Conservation (phyloP, 768 basidiomycete species). For the Tulasnella sp. region DNA sequence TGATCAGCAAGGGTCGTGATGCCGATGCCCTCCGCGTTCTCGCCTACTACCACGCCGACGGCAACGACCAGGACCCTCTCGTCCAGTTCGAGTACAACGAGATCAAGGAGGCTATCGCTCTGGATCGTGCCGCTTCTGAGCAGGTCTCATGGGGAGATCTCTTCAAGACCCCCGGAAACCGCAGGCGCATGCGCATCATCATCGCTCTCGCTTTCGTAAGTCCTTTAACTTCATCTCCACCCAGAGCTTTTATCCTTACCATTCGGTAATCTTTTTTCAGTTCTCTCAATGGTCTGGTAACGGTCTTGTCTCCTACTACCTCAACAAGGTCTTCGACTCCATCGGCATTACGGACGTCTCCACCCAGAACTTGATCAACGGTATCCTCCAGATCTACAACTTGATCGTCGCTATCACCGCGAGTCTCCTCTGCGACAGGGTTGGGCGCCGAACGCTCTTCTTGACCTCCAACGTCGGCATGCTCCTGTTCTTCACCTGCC, state of each 20-base stretch:
- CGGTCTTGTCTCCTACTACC: constrained; percentile 60
- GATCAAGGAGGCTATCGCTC: constrained; percentile 58
- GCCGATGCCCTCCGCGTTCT: constrained; percentile 55
- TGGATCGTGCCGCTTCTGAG: constrained; percentile 43
- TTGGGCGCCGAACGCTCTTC: constrained; percentile 64
- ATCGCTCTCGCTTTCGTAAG: constrained; percentile 20
- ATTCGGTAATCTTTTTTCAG: too few species aligned
- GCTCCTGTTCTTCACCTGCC: constrained; percentile 36
- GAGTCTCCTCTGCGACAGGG: constrained; percentile 48
- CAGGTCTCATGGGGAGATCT: constrained; percentile 63
- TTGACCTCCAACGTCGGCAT: constrained; percentile 24
- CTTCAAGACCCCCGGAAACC: constrained; percentile 55
- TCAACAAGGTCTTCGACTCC: constrained; percentile 50
- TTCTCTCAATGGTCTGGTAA: constrained; percentile 50
- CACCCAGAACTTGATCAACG: constrained; percentile 67
- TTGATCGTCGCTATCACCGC: constrained; percentile 49
- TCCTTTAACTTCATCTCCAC: not conserved
- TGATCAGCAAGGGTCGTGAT: constrained; percentile 57
- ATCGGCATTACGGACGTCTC: constrained; percentile 27
- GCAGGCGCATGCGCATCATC: constrained; percentile 65
- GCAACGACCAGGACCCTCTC: constrained; percentile 34
- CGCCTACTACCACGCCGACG: constrained; percentile 75
- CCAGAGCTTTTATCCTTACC: not conserved
- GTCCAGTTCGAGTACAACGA: constrained; percentile 57
- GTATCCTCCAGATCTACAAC: constrained; percentile 77